A percentile compares a stretch with the other conserved stretches of the same genome.
phyloP scores from a whole-genome alignment of 2,329 filamentous ascomycete species.

The Pseudogymnoascus sp. region DNA sequence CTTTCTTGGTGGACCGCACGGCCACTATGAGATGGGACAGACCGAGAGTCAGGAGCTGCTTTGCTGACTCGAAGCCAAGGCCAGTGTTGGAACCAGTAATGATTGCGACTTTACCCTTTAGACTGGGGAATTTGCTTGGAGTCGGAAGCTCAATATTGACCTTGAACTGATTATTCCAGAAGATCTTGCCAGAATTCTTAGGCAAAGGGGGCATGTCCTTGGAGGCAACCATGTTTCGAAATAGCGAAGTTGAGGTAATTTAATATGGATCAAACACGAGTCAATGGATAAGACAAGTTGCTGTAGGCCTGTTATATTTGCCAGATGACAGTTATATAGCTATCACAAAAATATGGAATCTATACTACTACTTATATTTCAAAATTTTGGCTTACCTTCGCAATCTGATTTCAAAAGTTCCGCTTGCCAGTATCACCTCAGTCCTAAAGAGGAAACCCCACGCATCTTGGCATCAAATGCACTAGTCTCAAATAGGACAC shows the following conservation, averaged over 20 bases:
- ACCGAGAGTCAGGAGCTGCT: slow-evolving; percentile 32
- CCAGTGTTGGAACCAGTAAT: slow-evolving; percentile 41
- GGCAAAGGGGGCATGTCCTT: slow-evolving; percentile 11
- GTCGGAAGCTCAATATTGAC: slow-evolving; percentile 9
- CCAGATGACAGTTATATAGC: background rate
- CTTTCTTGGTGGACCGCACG: slow-evolving; percentile 36
- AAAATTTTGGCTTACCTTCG: background rate
- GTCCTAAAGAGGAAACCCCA: background rate
- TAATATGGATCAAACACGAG: background rate
- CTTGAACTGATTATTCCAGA: slow-evolving; percentile 11
- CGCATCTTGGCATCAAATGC: background rate
- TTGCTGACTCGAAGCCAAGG: slow-evolving; percentile 35
- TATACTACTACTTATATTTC: background rate
- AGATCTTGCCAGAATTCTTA: slow-evolving; percentile 6
- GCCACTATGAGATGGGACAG: slow-evolving; percentile 38
- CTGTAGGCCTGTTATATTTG: background rate
- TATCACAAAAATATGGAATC: background rate
- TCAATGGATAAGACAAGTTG: background rate
- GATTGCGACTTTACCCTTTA: slow-evolving; percentile 29
- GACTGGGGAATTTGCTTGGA: background rate
- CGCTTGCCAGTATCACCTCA: background rate
- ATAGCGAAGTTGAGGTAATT: background rate
- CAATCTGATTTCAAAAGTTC: background rate
- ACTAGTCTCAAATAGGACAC: background rate
- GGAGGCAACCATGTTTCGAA: slow-evolving; percentile 7